Percentiles rank a stretch among this genome's conserved stretches.
Evolutionary conservation across 2,329 filamentous ascomycete species (phyloP).

Genomic region (Aureobasidium sp.): DNA sequence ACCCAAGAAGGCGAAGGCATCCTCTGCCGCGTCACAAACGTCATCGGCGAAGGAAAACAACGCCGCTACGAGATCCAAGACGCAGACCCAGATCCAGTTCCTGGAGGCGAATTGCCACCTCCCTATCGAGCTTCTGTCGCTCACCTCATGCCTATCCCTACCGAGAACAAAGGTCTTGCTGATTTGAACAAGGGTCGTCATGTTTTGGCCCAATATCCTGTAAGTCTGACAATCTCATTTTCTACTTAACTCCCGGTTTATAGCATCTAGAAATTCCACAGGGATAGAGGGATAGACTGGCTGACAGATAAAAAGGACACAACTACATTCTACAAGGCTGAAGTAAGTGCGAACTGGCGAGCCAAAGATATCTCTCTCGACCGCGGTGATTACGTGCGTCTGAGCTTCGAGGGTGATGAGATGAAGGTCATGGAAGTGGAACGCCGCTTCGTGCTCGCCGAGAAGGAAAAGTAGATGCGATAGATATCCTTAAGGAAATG

Average conservation of each 20-base stretch:
- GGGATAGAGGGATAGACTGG: too few relatives aligned
- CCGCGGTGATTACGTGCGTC: slow-evolving; percentile 31
- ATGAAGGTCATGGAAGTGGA: slow-evolving; percentile 42
- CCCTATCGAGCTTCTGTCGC: slow-evolving; percentile 42
- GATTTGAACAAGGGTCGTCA: slow-evolving; percentile 36
- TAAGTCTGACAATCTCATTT: not conserved
- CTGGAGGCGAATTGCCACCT: slow-evolving; percentile 23
- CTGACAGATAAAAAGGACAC: slow-evolving; percentile 27
- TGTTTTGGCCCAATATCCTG: slow-evolving; percentile 45
- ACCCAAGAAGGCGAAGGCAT: slow-evolving; percentile 44
- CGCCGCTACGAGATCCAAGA: slow-evolving; percentile 48
- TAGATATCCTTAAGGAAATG: too few relatives aligned
- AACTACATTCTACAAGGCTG: slow-evolving; percentile 48
- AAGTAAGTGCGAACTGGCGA: slow-evolving; percentile 39
- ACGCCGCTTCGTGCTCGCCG: slow-evolving; percentile 41
- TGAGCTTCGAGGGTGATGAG: slow-evolving; percentile 43
- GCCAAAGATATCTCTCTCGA: slow-evolving; percentile 27
- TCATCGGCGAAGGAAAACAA: slow-evolving; percentile 48
- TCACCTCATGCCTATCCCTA: slow-evolving; percentile 40
- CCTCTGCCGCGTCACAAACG: slow-evolving; percentile 42
- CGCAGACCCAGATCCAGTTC: slow-evolving; percentile 37
- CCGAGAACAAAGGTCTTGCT: slow-evolving; percentile 33
- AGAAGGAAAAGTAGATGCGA: slow-evolving; percentile 20
- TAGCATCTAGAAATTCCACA: not conserved
- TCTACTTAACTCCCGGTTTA: not conserved